phyloP scores from a whole-genome alignment of 2,329 filamentous ascomycete species.

The Trichoderma pleuroti region DNA sequence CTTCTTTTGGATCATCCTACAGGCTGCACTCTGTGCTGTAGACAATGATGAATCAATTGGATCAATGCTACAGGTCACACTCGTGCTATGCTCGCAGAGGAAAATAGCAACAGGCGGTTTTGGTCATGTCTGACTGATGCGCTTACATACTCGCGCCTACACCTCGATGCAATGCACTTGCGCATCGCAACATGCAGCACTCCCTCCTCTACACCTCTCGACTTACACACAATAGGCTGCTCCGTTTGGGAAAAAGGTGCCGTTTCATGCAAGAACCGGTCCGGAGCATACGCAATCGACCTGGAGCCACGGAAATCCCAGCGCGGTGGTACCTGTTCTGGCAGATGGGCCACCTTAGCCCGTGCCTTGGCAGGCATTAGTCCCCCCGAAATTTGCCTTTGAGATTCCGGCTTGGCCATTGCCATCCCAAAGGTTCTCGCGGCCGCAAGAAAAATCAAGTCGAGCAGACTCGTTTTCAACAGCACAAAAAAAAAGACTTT shows the following conservation, averaged over 20 bases:
- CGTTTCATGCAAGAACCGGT: not conserved
- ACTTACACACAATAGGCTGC: conserved; percentile 1
- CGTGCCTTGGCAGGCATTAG: not conserved
- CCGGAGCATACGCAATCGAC: not conserved
- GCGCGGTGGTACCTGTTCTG: not conserved
- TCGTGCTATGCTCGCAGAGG: too few relatives aligned
- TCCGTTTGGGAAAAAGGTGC: not conserved
- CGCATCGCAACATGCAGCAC: too few relatives aligned
- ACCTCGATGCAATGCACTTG: too few relatives aligned
- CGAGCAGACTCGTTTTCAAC: not conserved
- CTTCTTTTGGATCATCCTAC: not conserved
- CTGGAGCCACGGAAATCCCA: not conserved
- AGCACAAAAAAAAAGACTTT: not conserved
- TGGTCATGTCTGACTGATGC: not conserved
- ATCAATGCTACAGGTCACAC: too few relatives aligned
- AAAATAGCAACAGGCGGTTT: not conserved
- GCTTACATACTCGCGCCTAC: not conserved
- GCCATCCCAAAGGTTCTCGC: not conserved
- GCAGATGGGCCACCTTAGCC: not conserved
- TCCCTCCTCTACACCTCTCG: not conserved
- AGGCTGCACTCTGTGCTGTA: too few relatives aligned
- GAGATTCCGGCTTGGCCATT: not conserved
- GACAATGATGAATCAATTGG: too few relatives aligned
- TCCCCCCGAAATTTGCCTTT: not conserved
- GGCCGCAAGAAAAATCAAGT: not conserved